Evolutionary conservation across 768 basidiomycete species (phyloP), one percentile per base, ranked within the genome.

Genomic region (Macrolepiota albuminosa): DNA sequence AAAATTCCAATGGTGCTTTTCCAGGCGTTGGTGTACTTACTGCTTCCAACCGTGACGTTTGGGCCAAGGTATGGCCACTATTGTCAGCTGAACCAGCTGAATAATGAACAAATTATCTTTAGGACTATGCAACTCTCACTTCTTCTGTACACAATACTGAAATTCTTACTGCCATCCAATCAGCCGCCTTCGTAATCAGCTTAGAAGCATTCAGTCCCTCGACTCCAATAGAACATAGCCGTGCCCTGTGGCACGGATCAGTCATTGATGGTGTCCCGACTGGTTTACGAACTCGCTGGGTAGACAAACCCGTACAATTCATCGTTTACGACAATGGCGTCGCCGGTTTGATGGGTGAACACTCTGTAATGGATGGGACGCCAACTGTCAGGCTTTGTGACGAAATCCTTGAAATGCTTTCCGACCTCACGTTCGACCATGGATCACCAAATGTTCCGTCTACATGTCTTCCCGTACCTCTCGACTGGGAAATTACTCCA

Each of bases 291-390:
- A 89, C 88, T 61, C 84, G 90, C 46, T 92, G 89, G 86, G 85
- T 93, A 50, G 95, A 98, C 74, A 98, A 97, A 73, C 95, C 95
- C 9, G 71, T 85, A 59, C 84, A 98, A 70, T 86, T 94, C 69
- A 83, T 97, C 59, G 84, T 98, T 6, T 93, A 86, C 67, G 91
- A 92, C 70, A 91, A 93, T 63, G 84, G 79, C 13, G 77, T 83
- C 52, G 88, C 92, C 1, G 95, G 94, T 5, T 73, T 97, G 66
- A 89, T 96, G 83, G 95, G 95, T 49, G 95, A 98, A 71, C 95
- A 94, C 70, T 91, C 89, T 18, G 78, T 91, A 60, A 94, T 94
- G 92, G 92, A 94, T 66, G 92, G 92, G 39, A 93, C 92, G 16
- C 92, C 92, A 4, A 89, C 84, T 16, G 84, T 82, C 29, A 81